These are phyloP conservation scores for Arthrobotrys entomopaga DNA, from an alignment of 2,329 filamentous ascomycete species.

Conservation along the genomic window DNA sequence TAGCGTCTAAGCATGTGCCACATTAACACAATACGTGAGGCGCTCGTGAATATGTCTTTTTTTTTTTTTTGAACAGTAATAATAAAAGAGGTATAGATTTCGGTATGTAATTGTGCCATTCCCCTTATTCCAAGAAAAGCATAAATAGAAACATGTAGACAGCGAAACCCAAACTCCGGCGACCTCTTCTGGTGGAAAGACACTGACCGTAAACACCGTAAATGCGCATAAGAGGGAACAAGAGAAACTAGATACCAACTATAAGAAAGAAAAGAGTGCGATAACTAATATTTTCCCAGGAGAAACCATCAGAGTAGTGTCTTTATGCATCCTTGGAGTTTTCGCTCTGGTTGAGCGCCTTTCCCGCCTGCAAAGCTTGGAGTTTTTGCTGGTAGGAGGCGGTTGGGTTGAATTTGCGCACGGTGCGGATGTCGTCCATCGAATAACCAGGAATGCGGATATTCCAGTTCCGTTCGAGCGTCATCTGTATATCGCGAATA, in stretches of 20 bases:
- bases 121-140: too few species aligned
- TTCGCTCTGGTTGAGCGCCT: constrained; percentile 67
- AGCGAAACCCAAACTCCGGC: constrained; percentile 13
- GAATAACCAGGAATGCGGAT: constrained; percentile 94
- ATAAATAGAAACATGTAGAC: neutral
- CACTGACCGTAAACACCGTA: too few species aligned
- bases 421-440: constrained; percentile 91
- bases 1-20: too few species aligned
- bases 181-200: neutral
- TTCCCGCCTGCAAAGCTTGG: constrained; percentile 93
- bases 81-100: too few species aligned
- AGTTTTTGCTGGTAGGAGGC: constrained; percentile 95
- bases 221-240: neutral
- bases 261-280: constrained; percentile 5
- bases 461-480: constrained; percentile 85
- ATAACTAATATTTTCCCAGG: neutral
- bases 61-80: too few species aligned
- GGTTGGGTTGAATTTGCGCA: constrained; percentile 90
- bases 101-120: too few species aligned
- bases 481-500: constrained; percentile 83
- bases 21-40: too few species aligned
- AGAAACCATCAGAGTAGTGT: neutral
- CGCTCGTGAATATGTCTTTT: too few species aligned
- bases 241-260: constrained; percentile 28
- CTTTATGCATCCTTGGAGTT: constrained; percentile 38